A percentile compares a stretch with the other conserved stretches of the same genome.
phyloP scores from a whole-genome alignment of 2,329 filamentous ascomycete genomes.

The Clonostachys rhizophaga region DNA sequence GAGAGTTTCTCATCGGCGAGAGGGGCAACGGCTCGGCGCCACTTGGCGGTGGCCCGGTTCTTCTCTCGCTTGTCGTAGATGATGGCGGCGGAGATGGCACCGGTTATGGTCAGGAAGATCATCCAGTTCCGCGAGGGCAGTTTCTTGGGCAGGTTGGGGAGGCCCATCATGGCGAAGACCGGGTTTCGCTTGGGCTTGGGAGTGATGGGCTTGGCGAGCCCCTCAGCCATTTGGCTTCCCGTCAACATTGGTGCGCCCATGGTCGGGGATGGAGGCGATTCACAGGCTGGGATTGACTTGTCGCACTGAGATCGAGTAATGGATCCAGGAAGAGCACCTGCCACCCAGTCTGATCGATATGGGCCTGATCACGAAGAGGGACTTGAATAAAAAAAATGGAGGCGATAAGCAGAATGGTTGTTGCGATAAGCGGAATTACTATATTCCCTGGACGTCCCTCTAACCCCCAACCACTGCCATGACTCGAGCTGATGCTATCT shows the following conservation, averaged over 20 bases:
- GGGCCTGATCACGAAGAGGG: too few species aligned
- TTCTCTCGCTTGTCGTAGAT: slow-evolving; percentile 93
- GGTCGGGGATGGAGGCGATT: background rate
- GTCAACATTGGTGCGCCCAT: slow-evolving; percentile 14
- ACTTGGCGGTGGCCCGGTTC: slow-evolving; percentile 78
- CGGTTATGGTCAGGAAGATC: slow-evolving; percentile 82
- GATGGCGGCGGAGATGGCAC: slow-evolving; percentile 72
- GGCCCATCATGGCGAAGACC: slow-evolving; percentile 73
- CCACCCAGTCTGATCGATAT: too few species aligned
- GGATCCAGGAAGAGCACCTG: too few species aligned
- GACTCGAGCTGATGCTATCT: too few species aligned
- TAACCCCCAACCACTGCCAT: too few species aligned
- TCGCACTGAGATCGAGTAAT: too few species aligned
- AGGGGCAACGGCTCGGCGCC: slow-evolving; percentile 80
- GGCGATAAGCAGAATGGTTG: too few species aligned
- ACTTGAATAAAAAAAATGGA: too few species aligned
- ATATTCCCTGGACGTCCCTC: too few species aligned
- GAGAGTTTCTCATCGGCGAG: slow-evolving; percentile 73
- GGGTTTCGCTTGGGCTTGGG: slow-evolving; percentile 56
- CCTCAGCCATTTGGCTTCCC: background rate
- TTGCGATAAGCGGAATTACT: too few species aligned
- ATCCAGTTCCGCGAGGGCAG: slow-evolving; percentile 96
- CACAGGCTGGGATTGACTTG: too few species aligned
- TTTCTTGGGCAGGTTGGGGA: slow-evolving; percentile 77
- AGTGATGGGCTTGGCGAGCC: slow-evolving; percentile 18